phyloP scores from a whole-genome alignment of 805 yeast genomes.

The Kockiozyma suomiensis region DNA sequence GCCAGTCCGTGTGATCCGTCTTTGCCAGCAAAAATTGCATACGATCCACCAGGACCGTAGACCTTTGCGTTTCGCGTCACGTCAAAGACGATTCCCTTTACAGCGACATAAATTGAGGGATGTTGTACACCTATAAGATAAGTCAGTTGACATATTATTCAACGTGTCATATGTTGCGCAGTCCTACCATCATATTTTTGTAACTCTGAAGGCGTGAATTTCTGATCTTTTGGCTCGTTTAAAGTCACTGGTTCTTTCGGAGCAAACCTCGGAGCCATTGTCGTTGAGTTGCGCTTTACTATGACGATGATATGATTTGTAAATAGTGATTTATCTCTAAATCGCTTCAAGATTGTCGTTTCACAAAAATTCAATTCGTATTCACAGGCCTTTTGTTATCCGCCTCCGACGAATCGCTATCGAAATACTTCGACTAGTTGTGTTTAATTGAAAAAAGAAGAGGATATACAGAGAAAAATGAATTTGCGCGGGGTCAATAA shows the following conservation, averaged over 20 bases:
- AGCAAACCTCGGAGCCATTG: slow-evolving; percentile 44
- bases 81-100: slow-evolving; percentile 77
- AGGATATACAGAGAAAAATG: no score
- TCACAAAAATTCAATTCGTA: no score
- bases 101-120: slow-evolving; percentile 65
- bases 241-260: slow-evolving; percentile 59
- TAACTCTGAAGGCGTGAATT: slow-evolving; percentile 50
- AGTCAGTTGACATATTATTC: neutral
- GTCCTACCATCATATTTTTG: slow-evolving; percentile 51
- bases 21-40: slow-evolving; percentile 70
- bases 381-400: no score
- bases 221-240: slow-evolving; percentile 54
- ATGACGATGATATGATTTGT: no score
- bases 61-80: slow-evolving; percentile 66
- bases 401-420: no score
- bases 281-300: no score
- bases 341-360: no score
- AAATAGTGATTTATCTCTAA: no score
- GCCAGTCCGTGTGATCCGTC: slow-evolving; percentile 81
- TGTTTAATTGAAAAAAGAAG: no score
- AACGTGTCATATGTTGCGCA: neutral
- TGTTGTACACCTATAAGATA: slow-evolving; percentile 43
- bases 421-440: no score
- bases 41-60: slow-evolving; percentile 78
- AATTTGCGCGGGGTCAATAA: no score